Conservation (phyloP, 768 basidiomycete genomes). For the Guyanaporus albipodus region DNA sequence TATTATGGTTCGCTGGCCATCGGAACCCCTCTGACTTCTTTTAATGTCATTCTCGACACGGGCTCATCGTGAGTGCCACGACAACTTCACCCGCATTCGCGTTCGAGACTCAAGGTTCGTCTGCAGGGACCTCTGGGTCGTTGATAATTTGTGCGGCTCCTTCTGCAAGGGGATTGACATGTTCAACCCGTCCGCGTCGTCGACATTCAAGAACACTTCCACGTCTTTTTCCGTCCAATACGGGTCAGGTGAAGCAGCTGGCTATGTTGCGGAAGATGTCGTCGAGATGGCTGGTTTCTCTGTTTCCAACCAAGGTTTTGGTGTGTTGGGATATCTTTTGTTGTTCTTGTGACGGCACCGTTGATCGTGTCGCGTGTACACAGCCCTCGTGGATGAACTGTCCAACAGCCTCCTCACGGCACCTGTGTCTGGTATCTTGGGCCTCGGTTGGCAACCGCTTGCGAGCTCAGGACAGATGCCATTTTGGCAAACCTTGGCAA, state of each 20-base stretch:
- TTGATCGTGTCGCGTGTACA: neutral
- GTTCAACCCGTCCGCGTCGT: conserved; percentile 35
- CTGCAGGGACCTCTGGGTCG: conserved; percentile 49
- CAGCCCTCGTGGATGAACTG: conserved; percentile 39
- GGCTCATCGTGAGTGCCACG: conserved; percentile 35
- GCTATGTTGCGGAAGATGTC: conserved; percentile 42
- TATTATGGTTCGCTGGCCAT: conserved; percentile 39
- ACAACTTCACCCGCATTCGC: neutral
- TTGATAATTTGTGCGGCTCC: conserved; percentile 30
- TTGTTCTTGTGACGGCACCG: neutral
- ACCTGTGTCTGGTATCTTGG: conserved; percentile 52
- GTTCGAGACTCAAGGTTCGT: conserved; percentile 13
- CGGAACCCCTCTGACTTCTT: conserved; percentile 45
- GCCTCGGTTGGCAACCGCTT: conserved; percentile 46
- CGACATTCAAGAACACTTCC: conserved; percentile 35
- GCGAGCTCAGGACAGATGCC: conserved; percentile 43
- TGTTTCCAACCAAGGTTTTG: conserved; percentile 45
- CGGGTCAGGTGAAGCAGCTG: conserved; percentile 45
- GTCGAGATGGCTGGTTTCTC: conserved; percentile 52
- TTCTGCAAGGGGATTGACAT: conserved; percentile 28
- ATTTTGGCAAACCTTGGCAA: conserved; percentile 48
- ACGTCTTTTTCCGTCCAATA: conserved; percentile 42
- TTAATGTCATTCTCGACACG: conserved; percentile 51
- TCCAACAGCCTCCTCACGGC: conserved; percentile 35
- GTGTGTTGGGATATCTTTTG: conserved; percentile 8